Evolutionary conservation across 768 basidiomycete species (phyloP), one percentile per base, ranked within the genome.

Genomic region (Podaxis rugospora): DNA sequence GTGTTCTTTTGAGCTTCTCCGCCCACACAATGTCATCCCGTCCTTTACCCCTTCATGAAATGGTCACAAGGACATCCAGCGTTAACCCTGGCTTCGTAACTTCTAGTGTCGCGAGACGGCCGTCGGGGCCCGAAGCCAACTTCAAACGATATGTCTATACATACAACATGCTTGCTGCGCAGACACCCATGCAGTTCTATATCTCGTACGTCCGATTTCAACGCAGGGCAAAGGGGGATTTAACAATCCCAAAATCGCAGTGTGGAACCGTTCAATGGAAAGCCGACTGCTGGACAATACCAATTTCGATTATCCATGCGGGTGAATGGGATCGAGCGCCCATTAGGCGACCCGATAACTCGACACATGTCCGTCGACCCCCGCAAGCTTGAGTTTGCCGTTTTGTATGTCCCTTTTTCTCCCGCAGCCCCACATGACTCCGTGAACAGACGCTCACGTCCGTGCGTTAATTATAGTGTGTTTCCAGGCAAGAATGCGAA

Each of bases 281-380:
- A 62, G 59, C 73, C 79, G n/a, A 66, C 67, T 27, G 66, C 75
- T 4, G 80, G 80, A 27, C 78, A 80, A 63, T 86, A 82, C 66
- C 76, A 74, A 7, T 83, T 89, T 57, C 78, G 77, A 25, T 72
- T 89, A 5, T 80, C 83, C 14, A 70, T 86, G 66, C 83, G 81
- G 71, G 71, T 76, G 21, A 81, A 84, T 63, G 76, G 79, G 5
- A 75, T 87, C 50, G 84, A 87, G 71, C 77, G 86, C 11, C 72
- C 77, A 11, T 54, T 88, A 16, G 75, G 80, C 53, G 77, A 80
- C 36, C 79, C 86, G 1, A 65, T 78, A 14, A 71, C 73, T 32
- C 71, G 84, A 61, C 77, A 68, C 40, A 72, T 88, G 23, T 70
- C 69, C 23, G 72, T 86, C 27, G 82, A 88, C 63, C 86, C 86